Evolutionary conservation across 768 basidiomycete genomes (phyloP).

Genomic region (Leccinum imitatum): DNA sequence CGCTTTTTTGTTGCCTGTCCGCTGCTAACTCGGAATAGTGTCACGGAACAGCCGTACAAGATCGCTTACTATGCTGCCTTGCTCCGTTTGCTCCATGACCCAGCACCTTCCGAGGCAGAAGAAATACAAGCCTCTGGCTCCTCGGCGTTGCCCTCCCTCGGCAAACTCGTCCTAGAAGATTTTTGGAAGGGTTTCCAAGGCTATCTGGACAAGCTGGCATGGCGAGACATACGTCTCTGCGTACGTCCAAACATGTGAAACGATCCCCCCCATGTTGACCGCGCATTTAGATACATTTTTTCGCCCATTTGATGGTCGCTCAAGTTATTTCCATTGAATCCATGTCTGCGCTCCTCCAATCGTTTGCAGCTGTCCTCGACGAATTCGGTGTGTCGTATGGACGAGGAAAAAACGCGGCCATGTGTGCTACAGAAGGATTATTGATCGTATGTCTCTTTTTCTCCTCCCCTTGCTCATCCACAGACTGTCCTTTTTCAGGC

Average conservation of each 20-base stretch:
- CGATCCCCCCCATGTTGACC: conserved; percentile 4
- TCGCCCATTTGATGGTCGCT: conserved; percentile 81
- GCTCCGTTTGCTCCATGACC: conserved; percentile 64
- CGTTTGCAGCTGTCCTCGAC: conserved; percentile 83
- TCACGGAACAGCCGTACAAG: conserved; percentile 93
- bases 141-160: conserved; percentile 44
- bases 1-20: neutral
- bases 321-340: conserved; percentile 74
- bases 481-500: conserved; percentile 43
- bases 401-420: conserved; percentile 77
- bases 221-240: conserved; percentile 86
- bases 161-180: conserved; percentile 78
- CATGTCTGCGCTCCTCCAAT: conserved; percentile 76
- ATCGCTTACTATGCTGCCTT: conserved; percentile 86
- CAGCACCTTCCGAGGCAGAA: conserved; percentile 35
- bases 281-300: conserved; percentile 77
- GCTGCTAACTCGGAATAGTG: conserved; percentile 41
- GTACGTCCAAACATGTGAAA: conserved; percentile 46
- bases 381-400: conserved; percentile 86
- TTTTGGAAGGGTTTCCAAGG: conserved; percentile 90
- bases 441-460: conserved; percentile 53
- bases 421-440: conserved; percentile 80
- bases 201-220: conserved; percentile 84
- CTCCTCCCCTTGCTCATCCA: neutral
- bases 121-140: conserved; percentile 27